A percentile compares a stretch with the other conserved stretches of the same genome.
Conservation (phyloP, 192 early-diverging fungal genomes). For the Backusella psychrophila region DNA sequence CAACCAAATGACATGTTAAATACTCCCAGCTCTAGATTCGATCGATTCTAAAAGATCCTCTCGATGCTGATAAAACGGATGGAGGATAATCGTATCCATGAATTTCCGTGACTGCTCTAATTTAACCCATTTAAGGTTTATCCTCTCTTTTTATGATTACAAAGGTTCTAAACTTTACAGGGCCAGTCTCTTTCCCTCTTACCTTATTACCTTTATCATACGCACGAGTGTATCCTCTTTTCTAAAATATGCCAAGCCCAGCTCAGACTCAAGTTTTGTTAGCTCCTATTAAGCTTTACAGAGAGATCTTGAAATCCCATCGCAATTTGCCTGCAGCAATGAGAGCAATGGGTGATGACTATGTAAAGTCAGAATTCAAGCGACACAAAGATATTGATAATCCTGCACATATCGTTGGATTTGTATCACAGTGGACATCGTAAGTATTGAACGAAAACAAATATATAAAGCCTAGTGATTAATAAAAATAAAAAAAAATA, state of each 20-base stretch:
- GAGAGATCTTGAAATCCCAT: slow-evolving; percentile 51
- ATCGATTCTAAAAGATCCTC: background rate
- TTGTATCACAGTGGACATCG: slow-evolving; percentile 54
- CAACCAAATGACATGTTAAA: background rate
- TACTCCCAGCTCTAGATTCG: background rate
- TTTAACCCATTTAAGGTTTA: background rate
- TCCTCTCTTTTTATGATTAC: background rate
- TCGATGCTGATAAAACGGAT: background rate
- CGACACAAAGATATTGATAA: slow-evolving; percentile 55
- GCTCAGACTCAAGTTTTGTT: slow-evolving; percentile 35
- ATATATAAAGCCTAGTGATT: background rate
- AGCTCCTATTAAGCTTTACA: slow-evolving; percentile 53
- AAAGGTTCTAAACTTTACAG: background rate
- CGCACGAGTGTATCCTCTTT: background rate
- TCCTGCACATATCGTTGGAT: slow-evolving; percentile 55
- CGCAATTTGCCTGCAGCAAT: slow-evolving; percentile 46
- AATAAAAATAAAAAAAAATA: background rate
- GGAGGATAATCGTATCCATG: no score
- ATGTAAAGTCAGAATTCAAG: slow-evolving; percentile 59
- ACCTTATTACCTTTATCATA: background rate
- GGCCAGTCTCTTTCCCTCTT: background rate
- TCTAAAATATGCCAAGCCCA: background rate
- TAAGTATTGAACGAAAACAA: slow-evolving; percentile 20
- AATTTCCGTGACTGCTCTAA: background rate
- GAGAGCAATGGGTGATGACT: slow-evolving; percentile 55